These are phyloP conservation scores for Amanita muscaria DNA, from an alignment of 768 basidiomycete species.

Conservation along the genomic window DNA sequence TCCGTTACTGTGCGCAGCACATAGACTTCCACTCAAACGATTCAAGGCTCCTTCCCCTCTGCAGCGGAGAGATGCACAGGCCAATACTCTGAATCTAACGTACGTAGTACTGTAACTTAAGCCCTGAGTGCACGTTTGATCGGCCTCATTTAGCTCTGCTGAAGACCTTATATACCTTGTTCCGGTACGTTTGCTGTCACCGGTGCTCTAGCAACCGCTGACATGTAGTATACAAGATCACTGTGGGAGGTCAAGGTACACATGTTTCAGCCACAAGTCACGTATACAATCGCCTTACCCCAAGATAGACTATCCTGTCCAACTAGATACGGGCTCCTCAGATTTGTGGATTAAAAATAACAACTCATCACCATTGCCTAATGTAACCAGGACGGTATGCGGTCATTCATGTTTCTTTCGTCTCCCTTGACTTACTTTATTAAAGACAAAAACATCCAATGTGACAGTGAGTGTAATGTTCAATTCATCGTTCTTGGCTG, in stretches of 20 bases:
- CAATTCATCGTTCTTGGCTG: neutral
- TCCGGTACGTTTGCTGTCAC: conserved; percentile 41
- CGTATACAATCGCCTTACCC: conserved; percentile 2
- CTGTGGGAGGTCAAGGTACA: conserved; percentile 53
- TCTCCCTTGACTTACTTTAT: conserved; percentile 10
- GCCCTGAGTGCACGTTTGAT: conserved; percentile 10
- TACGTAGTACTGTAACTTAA: conserved; percentile 23
- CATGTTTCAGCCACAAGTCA: conserved; percentile 15
- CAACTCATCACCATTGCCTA: conserved; percentile 36
- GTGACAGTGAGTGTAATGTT: conserved; percentile 43
- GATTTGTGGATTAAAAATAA: conserved; percentile 66
- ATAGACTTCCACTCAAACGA: conserved; percentile 40
- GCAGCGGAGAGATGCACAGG: conserved; percentile 32
- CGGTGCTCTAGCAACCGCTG: conserved; percentile 2
- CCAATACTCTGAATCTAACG: conserved; percentile 36
- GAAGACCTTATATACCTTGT: conserved; percentile 75
- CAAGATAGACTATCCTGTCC: conserved; percentile 54
- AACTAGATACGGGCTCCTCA: conserved; percentile 80
- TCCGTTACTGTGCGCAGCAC: conserved; percentile 31
- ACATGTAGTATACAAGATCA: conserved; percentile 38
- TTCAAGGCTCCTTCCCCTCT: conserved; percentile 24
- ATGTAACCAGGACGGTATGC: conserved; percentile 40
- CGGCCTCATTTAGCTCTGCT: conserved; percentile 41
- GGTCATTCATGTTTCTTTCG: neutral
- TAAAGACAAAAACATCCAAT: conserved; percentile 42